Evolutionary conservation across 2,329 filamentous ascomycete genomes (phyloP).

Genomic region (Thelonectria rubi): DNA sequence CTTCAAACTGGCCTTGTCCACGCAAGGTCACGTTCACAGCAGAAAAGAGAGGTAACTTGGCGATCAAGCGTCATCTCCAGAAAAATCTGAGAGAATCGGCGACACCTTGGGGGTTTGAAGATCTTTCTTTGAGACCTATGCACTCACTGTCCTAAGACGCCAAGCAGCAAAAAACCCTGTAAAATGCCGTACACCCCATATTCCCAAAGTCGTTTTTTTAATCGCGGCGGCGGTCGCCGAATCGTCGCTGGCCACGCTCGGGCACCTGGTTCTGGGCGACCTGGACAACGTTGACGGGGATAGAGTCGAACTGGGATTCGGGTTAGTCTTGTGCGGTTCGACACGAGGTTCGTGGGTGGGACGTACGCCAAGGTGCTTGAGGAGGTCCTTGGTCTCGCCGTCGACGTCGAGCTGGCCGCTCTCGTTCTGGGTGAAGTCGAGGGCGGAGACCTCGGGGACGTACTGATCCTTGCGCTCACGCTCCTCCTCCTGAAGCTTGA

Average conservation of each 20-base stretch:
- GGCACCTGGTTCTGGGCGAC: constrained; percentile 87
- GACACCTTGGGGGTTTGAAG: constrained; percentile 81
- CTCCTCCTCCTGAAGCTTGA: constrained; percentile 99
- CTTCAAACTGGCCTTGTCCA: constrained; percentile 34
- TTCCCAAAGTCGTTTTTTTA: constrained; percentile 49
- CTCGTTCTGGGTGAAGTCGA: constrained; percentile 98
- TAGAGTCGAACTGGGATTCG: constrained; percentile 82
- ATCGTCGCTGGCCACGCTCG: constrained; percentile 82
- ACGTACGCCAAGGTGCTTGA: constrained; percentile 99
- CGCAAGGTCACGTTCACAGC: constrained; percentile 43
- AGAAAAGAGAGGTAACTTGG: constrained; percentile 63
- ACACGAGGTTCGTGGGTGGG: constrained; percentile 12
- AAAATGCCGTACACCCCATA: constrained; percentile 56
- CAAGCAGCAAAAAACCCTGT: constrained; percentile 56
- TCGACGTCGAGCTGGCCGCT: constrained; percentile 94
- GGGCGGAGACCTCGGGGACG: constrained; percentile 97
- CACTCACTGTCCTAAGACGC: constrained; percentile 67
- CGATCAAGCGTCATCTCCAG: constrained; percentile 89
- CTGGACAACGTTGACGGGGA: constrained; percentile 94
- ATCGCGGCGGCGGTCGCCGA: constrained; percentile 68
- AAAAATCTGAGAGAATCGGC: constrained; percentile 73
- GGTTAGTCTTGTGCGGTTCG: constrained; percentile 41
- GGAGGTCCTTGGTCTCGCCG: constrained; percentile 96
- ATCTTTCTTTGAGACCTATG: constrained; percentile 69
- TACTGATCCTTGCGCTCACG: constrained; percentile 99